Evolutionary conservation across 2,329 filamentous ascomycete species (phyloP).

Genomic region (Biscogniauxia sp.): DNA sequence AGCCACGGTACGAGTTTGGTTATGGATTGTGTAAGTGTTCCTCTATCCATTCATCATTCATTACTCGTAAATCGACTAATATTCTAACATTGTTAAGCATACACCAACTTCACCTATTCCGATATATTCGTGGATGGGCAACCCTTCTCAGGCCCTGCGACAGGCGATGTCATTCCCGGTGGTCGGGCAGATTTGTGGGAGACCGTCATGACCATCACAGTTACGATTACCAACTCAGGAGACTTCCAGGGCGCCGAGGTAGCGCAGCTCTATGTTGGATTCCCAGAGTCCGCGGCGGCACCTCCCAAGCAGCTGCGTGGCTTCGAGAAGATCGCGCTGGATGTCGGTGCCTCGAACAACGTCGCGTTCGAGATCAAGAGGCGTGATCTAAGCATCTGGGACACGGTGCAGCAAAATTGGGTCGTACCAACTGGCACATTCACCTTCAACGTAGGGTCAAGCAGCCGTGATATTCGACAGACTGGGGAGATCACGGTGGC

Average conservation of each 20-base stretch:
- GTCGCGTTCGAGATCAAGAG: slow-evolving; percentile 54
- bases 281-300: slow-evolving; percentile 38
- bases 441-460: slow-evolving; percentile 42
- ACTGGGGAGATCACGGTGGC: slow-evolving; percentile 33
- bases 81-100: slow-evolving; percentile 45
- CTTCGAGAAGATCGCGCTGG: slow-evolving; percentile 58
- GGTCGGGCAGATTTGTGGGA: slow-evolving; percentile 47
- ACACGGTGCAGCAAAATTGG: slow-evolving; percentile 60
- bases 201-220: slow-evolving; percentile 48
- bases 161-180: slow-evolving; percentile 40
- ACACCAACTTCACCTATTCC: slow-evolving; percentile 65
- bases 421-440: slow-evolving; percentile 33
- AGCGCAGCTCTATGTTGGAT: slow-evolving; percentile 56
- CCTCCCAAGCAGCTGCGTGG: slow-evolving; percentile 56
- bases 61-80: too few species aligned
- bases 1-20: slow-evolving; percentile 62
- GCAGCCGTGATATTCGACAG: slow-evolving; percentile 44
- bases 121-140: slow-evolving; percentile 42
- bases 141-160: slow-evolving; percentile 39
- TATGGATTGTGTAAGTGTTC: slow-evolving; percentile 53
- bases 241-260: slow-evolving; percentile 61
- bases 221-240: slow-evolving; percentile 65
- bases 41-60: background rate
- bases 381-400: slow-evolving; percentile 65
- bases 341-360: slow-evolving; percentile 43